A percentile compares a stretch with the other conserved stretches of the same genome.
phyloP scores from a whole-genome alignment of 192 early-diverging fungal genomes.

The Podila minutissima region DNA sequence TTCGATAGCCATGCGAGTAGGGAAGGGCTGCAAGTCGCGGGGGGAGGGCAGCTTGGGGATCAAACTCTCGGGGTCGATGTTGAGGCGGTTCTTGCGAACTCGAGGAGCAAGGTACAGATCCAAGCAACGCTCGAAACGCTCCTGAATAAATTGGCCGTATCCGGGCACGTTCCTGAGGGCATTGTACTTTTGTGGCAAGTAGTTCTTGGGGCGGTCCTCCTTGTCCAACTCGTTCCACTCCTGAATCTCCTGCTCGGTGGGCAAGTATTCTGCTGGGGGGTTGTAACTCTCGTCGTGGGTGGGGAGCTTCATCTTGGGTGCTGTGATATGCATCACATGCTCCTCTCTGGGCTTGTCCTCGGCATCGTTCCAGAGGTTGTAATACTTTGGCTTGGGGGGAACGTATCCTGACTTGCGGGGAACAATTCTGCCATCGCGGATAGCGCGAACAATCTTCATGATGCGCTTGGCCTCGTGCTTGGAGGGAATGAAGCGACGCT shows the following conservation, averaged over 20 bases:
- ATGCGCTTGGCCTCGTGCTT: conserved; percentile 94
- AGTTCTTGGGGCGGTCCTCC: conserved; percentile 77
- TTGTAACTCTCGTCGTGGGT: conserved; percentile 96
- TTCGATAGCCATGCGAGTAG: conserved; percentile 77
- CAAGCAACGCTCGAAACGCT: conserved; percentile 95
- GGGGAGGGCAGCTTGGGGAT: conserved; percentile 96
- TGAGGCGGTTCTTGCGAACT: conserved; percentile 81
- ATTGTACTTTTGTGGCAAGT: conserved; percentile 73
- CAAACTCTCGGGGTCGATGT: conserved; percentile 91
- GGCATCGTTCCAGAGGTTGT: conserved; percentile 88
- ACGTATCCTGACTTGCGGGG: conserved; percentile 62
- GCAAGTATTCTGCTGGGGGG: conserved; percentile 94
- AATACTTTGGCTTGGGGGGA: conserved; percentile 73
- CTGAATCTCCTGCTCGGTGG: conserved; percentile 79
- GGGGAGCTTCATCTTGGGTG: conserved; percentile 90
- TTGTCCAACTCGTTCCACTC: conserved; percentile 85
- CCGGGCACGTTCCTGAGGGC: conserved; percentile 88
- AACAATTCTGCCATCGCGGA: conserved; percentile 87
- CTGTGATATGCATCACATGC: conserved; percentile 83
- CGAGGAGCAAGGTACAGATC: conserved; percentile 98
- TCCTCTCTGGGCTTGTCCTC: conserved; percentile 68
- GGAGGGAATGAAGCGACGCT: conserved; percentile 94
- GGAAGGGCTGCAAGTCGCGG: conserved; percentile 95
- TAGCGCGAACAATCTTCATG: conserved; percentile 98
- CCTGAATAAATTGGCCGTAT: conserved; percentile 90